Conservation (phyloP, 352 stramenopile species). For the Salisapilia sapeloensis region DNA sequence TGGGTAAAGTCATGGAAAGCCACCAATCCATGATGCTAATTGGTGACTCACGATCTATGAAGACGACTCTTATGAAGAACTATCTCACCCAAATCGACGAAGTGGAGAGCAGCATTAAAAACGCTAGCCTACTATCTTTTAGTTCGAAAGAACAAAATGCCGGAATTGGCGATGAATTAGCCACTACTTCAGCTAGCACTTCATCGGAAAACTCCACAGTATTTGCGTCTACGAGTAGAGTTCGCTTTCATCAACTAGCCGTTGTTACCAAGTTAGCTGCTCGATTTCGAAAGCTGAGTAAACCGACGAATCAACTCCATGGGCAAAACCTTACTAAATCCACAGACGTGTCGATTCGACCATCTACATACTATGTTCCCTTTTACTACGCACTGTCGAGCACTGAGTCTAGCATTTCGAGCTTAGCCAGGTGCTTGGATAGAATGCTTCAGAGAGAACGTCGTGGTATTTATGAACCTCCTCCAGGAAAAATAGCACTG, state of each 20-base stretch:
- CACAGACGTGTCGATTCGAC: no score
- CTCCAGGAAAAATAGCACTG: conserved; percentile 12
- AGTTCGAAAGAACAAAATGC: conserved; percentile 1
- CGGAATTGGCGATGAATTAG: conserved; percentile 3
- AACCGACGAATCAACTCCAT: conserved; percentile 6
- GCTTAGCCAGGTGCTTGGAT: conserved; percentile 9
- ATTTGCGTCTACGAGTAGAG: conserved; percentile 8
- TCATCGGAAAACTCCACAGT: conserved; percentile 1
- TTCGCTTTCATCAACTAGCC: conserved; percentile 11
- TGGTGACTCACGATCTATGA: conserved; percentile 6
- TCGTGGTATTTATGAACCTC: conserved; percentile 12
- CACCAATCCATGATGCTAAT: conserved; percentile 8
- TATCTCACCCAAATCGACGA: conserved; percentile 10
- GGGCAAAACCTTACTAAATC: conserved; percentile 7
- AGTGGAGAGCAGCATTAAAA: conserved; percentile 5
- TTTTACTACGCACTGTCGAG: conserved; percentile 10
- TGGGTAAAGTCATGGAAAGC: conserved; percentile 10
- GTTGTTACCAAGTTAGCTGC: conserved; percentile 8
- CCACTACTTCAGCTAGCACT: conserved; percentile 2
- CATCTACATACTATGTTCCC: conserved; percentile 12
- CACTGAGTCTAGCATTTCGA: conserved; percentile 4
- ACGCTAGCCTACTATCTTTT: conserved; percentile 4
- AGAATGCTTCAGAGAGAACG: conserved; percentile 17
- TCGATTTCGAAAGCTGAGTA: conserved; percentile 9
- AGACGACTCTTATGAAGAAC: conserved; percentile 10